Conservation (phyloP, 108 stramenopile genomes). For the Epithemia pelagica region DNA sequence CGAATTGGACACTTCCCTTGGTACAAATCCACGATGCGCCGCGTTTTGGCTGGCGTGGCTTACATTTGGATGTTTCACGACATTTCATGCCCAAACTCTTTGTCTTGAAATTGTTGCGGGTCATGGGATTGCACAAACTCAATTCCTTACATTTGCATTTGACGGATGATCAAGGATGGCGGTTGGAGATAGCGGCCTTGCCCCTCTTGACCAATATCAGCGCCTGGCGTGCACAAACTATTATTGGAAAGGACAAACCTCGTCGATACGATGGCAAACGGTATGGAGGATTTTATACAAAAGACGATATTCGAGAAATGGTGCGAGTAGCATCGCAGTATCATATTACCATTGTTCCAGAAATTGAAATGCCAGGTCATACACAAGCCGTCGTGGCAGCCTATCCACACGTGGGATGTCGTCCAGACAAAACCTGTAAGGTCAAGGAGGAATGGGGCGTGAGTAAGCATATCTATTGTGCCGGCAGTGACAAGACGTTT, state of each 20-base stretch:
- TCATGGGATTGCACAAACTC: slow-evolving; percentile 60
- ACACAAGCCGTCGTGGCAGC: slow-evolving; percentile 7
- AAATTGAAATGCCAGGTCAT: slow-evolving; percentile 76
- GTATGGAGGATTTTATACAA: slow-evolving; percentile 35
- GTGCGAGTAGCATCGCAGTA: slow-evolving; percentile 41
- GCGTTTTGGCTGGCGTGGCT: slow-evolving; percentile 59
- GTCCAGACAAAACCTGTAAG: not conserved
- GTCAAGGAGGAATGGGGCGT: not conserved
- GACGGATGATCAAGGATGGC: slow-evolving; percentile 52
- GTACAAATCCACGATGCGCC: slow-evolving; percentile 42
- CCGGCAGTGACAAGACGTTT: slow-evolving; percentile 26
- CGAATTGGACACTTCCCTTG: not conserved
- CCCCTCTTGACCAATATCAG: not conserved
- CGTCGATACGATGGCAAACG: slow-evolving; percentile 39
- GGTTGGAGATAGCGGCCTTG: slow-evolving; percentile 10
- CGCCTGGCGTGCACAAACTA: not conserved
- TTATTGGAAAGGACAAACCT: slow-evolving; percentile 9
- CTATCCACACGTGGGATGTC: not conserved
- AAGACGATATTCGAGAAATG: slow-evolving; percentile 34
- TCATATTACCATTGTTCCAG: slow-evolving; percentile 64
- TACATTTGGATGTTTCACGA: slow-evolving; percentile 69
- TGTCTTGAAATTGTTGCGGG: slow-evolving; percentile 49
- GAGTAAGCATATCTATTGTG: slow-evolving; percentile 13
- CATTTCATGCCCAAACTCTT: slow-evolving; percentile 62
- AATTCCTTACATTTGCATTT: slow-evolving; percentile 83